Percentiles rank a stretch among this genome's conserved stretches.
These are phyloP conservation scores for Bisporella sp. DNA, from an alignment of 2,329 filamentous ascomycete genomes.

Conservation along the genomic window DNA sequence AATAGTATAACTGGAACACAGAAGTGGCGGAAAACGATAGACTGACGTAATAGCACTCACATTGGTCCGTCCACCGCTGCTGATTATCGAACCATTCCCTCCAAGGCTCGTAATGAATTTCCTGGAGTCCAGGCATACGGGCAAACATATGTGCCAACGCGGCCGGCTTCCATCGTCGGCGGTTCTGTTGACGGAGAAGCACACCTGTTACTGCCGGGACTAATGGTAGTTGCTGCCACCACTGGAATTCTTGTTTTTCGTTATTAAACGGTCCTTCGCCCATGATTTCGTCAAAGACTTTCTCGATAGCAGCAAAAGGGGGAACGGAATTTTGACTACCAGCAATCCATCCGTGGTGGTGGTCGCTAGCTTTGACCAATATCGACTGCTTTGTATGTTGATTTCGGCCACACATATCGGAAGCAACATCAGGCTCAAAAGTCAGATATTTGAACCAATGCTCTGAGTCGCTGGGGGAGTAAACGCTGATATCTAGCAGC, in stretches of 20 bases:
- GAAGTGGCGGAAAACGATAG: neutral
- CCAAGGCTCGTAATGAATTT: slow-evolving; percentile 35
- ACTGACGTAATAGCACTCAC: slow-evolving; percentile 22
- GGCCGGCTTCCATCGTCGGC: slow-evolving; percentile 29
- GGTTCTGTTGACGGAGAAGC: slow-evolving; percentile 32
- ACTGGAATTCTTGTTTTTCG: slow-evolving; percentile 22
- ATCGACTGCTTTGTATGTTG: slow-evolving; percentile 13
- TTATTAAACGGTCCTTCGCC: slow-evolving; percentile 22
- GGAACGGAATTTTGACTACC: slow-evolving; percentile 9
- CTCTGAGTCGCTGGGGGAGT: slow-evolving; percentile 31
- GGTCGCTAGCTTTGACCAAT: slow-evolving; percentile 18
- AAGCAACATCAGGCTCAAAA: slow-evolving; percentile 11
- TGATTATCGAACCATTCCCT: slow-evolving; percentile 23
- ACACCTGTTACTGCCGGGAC: slow-evolving; percentile 28
- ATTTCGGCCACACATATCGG: neutral
- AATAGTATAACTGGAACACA: slow-evolving; percentile 6
- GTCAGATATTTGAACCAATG: slow-evolving; percentile 31
- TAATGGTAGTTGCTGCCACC: slow-evolving; percentile 29
- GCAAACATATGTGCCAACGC: slow-evolving; percentile 29
- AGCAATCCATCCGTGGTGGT: slow-evolving; percentile 23
- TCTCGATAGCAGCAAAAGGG: slow-evolving; percentile 6
- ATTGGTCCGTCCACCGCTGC: slow-evolving; percentile 21
- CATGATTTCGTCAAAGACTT: slow-evolving; percentile 27
- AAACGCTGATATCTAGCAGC: slow-evolving; percentile 31
- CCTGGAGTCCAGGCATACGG: slow-evolving; percentile 29